Conservation (phyloP, 2,329 filamentous ascomycete genomes). For the Periconia digitata region DNA sequence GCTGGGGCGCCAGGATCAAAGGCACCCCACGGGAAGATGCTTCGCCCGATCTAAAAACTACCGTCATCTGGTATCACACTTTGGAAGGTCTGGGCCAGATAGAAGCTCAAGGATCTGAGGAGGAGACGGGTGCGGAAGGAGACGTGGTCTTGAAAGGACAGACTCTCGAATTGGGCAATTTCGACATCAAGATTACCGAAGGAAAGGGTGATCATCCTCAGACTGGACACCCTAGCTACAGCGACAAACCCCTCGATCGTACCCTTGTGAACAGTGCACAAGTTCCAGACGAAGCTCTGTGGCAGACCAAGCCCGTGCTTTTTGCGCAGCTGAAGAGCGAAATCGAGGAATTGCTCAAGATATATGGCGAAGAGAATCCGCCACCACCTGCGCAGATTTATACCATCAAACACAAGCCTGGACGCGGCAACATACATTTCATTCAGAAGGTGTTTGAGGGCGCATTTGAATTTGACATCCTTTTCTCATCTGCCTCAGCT, state of each 20-base stretch:
- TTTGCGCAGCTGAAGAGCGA: slow-evolving; percentile 66
- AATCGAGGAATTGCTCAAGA: slow-evolving; percentile 60
- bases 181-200: slow-evolving; percentile 74
- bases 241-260: slow-evolving; percentile 70
- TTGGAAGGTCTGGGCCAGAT: slow-evolving; percentile 76
- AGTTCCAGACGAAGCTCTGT: slow-evolving; percentile 69
- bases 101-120: slow-evolving; percentile 52
- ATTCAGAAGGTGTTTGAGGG: slow-evolving; percentile 92
- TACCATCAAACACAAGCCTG: slow-evolving; percentile 70
- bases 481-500: slow-evolving; percentile 80
- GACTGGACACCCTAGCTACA: slow-evolving; percentile 63
- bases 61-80: slow-evolving; percentile 78
- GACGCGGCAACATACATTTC: slow-evolving; percentile 77
- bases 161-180: slow-evolving; percentile 73
- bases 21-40: slow-evolving; percentile 73
- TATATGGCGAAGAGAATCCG: slow-evolving; percentile 62
- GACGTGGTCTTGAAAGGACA: slow-evolving; percentile 71
- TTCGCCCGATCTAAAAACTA: slow-evolving; percentile 68
- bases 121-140: slow-evolving; percentile 55
- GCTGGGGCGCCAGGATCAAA: slow-evolving; percentile 87
- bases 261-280: slow-evolving; percentile 75
- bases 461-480: slow-evolving; percentile 85
- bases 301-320: slow-evolving; percentile 75
- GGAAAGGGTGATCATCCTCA: slow-evolving; percentile 64
- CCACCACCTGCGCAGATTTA: slow-evolving; percentile 86